A percentile compares a stretch with the other conserved stretches of the same genome.
Evolutionary conservation across 768 basidiomycete genomes (phyloP).

Genomic region (Mycena metata): DNA sequence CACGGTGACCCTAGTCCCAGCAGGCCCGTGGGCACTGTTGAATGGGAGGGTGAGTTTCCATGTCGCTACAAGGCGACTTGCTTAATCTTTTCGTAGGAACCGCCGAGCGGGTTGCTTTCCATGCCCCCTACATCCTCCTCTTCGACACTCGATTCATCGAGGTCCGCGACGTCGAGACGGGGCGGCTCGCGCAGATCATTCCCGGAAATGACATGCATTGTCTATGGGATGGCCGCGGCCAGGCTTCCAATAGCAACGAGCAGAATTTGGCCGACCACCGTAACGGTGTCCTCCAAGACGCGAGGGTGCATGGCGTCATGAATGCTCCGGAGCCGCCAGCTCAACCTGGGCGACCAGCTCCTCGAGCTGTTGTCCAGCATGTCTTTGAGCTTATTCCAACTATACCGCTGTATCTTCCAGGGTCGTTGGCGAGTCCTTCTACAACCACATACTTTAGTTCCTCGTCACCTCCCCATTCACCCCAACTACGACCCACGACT

Average conservation of each 20-base stretch:
- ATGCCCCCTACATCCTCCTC: conserved; percentile 88
- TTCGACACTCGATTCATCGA: conserved; percentile 94
- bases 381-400: conserved; percentile 87
- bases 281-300: conserved; percentile 78
- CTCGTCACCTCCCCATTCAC: conserved; percentile 35
- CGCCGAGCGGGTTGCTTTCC: conserved; percentile 90
- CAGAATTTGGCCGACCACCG: conserved; percentile 65
- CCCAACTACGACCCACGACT: conserved; percentile 31
- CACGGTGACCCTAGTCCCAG: conserved; percentile 85
- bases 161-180: conserved; percentile 85
- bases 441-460: conserved; percentile 38
- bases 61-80: neutral
- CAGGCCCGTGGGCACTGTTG: conserved; percentile 75
- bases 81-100: conserved; percentile 54
- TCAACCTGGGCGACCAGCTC: conserved; percentile 51
- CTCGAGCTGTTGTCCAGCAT: conserved; percentile 74
- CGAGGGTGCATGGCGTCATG: conserved; percentile 91
- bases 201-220: conserved; percentile 86
- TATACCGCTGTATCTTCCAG: conserved; percentile 76
- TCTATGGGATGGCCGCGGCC: conserved; percentile 88
- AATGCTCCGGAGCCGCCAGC: conserved; percentile 64
- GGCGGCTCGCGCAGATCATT: conserved; percentile 86
- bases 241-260: conserved; percentile 71
- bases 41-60: conserved; percentile 81
- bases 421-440: conserved; percentile 37